Evolutionary conservation across 306 rosid species (phyloP).

Genomic region (Rosa rugosa): DNA sequence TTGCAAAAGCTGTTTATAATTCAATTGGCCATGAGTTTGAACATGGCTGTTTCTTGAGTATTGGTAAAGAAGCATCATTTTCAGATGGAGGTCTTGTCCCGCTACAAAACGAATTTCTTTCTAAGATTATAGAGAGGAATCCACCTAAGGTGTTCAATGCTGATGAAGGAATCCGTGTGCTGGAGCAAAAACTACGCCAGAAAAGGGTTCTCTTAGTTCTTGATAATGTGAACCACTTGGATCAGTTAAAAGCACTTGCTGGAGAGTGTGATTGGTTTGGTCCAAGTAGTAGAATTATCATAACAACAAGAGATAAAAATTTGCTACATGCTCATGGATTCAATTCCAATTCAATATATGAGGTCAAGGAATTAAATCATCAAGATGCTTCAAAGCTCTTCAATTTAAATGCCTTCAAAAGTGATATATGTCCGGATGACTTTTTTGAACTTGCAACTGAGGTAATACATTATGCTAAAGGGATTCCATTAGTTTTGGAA

Average conservation of each 20-base stretch:
- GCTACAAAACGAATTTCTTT: not conserved
- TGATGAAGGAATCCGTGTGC: not conserved
- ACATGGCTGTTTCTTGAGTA: not conserved
- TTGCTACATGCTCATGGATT: not conserved
- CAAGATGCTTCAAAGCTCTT: not conserved
- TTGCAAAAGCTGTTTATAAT: slow-evolving; percentile 2
- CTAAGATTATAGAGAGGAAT: not conserved
- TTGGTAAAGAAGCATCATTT: not conserved
- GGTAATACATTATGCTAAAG: not conserved
- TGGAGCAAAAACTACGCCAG: not conserved
- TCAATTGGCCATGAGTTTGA: not conserved
- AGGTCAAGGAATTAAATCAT: not conserved
- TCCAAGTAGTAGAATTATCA: not conserved
- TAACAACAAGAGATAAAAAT: slow-evolving; percentile 13
- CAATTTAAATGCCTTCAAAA: not conserved
- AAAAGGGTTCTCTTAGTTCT: not conserved
- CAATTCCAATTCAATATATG: not conserved
- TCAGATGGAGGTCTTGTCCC: not conserved
- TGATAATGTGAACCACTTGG: not conserved
- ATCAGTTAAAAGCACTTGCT: not conserved
- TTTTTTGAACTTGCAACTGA: not conserved
- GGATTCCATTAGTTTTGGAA: slow-evolving; percentile 37
- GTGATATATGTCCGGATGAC: accelerated
- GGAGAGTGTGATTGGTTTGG: not conserved
- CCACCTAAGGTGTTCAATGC: not conserved